Conservation (phyloP, 305 asterid genomes). For the Stenogyne calaminthoides region DNA sequence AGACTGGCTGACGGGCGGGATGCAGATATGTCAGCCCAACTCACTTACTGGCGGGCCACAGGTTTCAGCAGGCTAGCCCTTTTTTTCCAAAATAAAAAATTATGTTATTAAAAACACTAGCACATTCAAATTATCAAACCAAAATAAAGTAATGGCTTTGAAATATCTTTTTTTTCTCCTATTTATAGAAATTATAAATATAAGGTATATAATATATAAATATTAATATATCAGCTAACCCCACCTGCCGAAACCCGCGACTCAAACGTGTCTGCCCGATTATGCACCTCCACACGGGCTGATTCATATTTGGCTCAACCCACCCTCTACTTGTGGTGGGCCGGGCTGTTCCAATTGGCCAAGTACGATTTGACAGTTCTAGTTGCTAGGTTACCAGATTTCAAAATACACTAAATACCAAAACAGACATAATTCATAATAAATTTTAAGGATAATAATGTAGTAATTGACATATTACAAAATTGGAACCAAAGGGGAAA, state of each 20-base stretch:
- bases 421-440: not conserved
- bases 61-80: not conserved
- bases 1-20: not conserved
- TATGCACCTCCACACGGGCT: not conserved
- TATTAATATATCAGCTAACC: not conserved
- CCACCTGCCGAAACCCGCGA: not conserved
- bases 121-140: not conserved
- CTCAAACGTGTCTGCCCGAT: not conserved
- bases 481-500: too few relatives aligned
- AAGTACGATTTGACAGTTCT: not conserved
- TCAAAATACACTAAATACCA: not conserved
- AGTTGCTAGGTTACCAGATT: not conserved
- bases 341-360: not conserved
- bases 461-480: not conserved
- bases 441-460: not conserved
- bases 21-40: not conserved
- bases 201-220: not conserved
- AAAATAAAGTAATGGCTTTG: not conserved
- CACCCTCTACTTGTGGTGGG: too few relatives aligned
- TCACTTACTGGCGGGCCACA: not conserved
- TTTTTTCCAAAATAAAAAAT: not conserved
- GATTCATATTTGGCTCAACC: too few relatives aligned
- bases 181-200: not conserved
- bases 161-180: not conserved
- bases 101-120: not conserved